Base-by-base conservation (phyloP, 2,329 filamentous ascomycete species). In the Rugonectria rugulosa region DNA sequence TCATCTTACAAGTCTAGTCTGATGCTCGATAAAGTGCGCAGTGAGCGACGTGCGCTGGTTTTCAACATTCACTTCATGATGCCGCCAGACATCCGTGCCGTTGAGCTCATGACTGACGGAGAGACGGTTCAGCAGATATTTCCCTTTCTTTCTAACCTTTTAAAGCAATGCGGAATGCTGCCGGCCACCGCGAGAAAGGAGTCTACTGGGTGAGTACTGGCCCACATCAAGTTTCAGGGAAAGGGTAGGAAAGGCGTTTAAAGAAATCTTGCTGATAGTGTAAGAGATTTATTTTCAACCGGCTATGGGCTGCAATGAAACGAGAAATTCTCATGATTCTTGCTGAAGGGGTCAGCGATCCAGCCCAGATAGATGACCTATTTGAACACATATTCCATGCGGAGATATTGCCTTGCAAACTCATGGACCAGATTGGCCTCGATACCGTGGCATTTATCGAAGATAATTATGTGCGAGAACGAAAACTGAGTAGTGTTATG, bases 211-310 rank as follows among this genome's bases (percentile, higher is more conserved):
- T 79, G n/a, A n/a, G n/a, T n/a, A n/a, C n/a, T n/a, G n/a, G n/a
- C n/a, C n/a, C n/a, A n/a, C n/a, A n/a, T n/a, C n/a, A n/a, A n/a
- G n/a, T n/a, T n/a, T n/a, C n/a, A n/a, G n/a, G n/a, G n/a, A n/a
- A n/a, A n/a, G n/a, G n/a, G n/a, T n/a, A n/a, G n/a, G n/a, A n/a
- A n/a, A n/a, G n/a, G n/a, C n/a, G n/a, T n/a, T n/a, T n/a, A n/a
- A n/a, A n/a, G n/a, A n/a, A n/a, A n/a, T n/a, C n/a, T n/a, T n/a
- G n/a, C n/a, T n/a, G n/a, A n/a, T n/a, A n/a, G n/a, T n/a, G n/a
- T n/a, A n/a, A n/a, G n/a, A n/a, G n/a, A n/a, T n/a, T 84, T 57
- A 79, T 85, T 29, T 81, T 83, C 62, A 84, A 85, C 50, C 77
- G 82, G 0, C 66, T 85, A 0, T 85, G 82, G 81, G 82, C 82